phyloP scores from a whole-genome alignment of 1,139 yeast genomes.

The Hyphopichia pseudoburtonii region DNA sequence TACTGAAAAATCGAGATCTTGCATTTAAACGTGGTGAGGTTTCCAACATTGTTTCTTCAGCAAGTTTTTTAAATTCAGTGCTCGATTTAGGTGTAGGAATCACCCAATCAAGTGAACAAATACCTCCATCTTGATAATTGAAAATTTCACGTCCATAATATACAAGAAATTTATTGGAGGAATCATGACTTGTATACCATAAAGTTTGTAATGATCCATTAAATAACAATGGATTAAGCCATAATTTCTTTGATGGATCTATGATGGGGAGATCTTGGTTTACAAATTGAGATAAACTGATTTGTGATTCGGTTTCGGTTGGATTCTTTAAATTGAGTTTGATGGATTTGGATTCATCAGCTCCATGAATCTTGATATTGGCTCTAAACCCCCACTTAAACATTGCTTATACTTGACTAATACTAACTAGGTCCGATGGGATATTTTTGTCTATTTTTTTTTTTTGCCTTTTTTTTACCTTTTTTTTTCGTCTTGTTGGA shows the following conservation, averaged over 20 bases:
- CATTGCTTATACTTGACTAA: no score
- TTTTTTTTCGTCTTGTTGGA: no score
- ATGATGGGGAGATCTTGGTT: slow-evolving; percentile 22
- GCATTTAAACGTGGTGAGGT: slow-evolving; percentile 77
- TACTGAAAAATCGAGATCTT: slow-evolving; percentile 68
- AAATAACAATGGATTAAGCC: slow-evolving; percentile 62
- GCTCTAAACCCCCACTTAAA: slow-evolving; percentile 42
- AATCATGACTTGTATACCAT: slow-evolving; percentile 58
- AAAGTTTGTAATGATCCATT: slow-evolving; percentile 79
- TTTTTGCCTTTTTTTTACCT: no score
- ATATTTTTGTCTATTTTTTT: no score
- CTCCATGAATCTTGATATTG: slow-evolving; percentile 28
- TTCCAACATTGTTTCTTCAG: slow-evolving; percentile 56
- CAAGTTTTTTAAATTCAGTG: slow-evolving; percentile 49
- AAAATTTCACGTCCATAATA: slow-evolving; percentile 78
- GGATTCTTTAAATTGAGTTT: slow-evolving; percentile 15
- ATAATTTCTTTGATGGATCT: slow-evolving; percentile 38
- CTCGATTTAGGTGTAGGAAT: slow-evolving; percentile 48
- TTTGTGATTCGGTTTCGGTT: slow-evolving; percentile 9
- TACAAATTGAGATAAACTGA: slow-evolving; percentile 24
- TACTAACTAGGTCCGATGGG: no score
- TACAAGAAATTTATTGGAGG: slow-evolving; percentile 52
- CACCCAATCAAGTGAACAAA: slow-evolving; percentile 77
- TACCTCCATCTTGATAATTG: slow-evolving; percentile 60
- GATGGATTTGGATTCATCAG: slow-evolving; percentile 18